Evolutionary conservation across 2,329 filamentous ascomycete species (phyloP).

Genomic region (Botrytis deweyae): DNA sequence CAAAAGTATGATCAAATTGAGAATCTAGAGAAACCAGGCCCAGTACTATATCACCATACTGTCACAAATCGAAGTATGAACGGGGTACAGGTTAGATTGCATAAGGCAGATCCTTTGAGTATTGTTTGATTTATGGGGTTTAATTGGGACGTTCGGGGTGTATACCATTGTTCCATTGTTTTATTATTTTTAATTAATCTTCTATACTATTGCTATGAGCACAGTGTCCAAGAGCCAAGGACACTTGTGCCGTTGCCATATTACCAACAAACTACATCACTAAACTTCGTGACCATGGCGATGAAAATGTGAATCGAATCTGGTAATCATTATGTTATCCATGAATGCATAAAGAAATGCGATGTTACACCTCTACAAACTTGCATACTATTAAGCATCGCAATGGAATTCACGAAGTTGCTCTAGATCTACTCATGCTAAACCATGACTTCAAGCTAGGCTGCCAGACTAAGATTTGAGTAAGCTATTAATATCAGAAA

Average conservation of each 20-base stretch:
- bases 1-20: conserved; percentile 35
- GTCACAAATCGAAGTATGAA: conserved; percentile 26
- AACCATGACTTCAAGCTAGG: neutral
- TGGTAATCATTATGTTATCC: neutral
- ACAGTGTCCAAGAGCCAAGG: neutral
- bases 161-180: neutral
- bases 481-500: neutral
- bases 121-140: neutral
- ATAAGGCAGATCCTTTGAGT: conserved; percentile 12
- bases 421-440: neutral
- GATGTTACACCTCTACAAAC: neutral
- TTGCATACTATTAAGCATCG: neutral
- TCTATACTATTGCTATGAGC: neutral
- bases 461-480: neutral
- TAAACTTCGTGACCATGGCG: neutral
- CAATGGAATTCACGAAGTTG: neutral
- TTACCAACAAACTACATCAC: neutral
- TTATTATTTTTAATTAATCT: neutral
- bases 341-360: neutral
- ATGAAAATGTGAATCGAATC: neutral
- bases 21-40: conserved; percentile 27
- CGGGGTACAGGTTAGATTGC: conserved; percentile 28
- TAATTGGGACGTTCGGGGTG: neutral
- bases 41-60: neutral
- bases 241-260: neutral